Percentiles rank a stretch among this genome's conserved stretches.
Conservation (phyloP, 257 asterid species). For the Lavandula angustifolia region DNA sequence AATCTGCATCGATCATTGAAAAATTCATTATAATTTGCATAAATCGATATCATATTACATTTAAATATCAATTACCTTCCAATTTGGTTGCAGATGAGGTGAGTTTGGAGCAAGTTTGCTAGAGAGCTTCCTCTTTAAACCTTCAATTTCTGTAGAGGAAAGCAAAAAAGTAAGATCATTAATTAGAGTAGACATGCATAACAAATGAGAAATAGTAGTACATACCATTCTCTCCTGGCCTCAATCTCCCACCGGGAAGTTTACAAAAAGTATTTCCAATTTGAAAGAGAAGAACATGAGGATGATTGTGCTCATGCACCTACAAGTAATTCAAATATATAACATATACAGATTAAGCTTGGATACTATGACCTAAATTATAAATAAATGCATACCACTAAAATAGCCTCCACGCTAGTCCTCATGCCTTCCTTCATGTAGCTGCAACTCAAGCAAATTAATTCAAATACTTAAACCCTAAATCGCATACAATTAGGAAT, state of each 20-base stretch:
- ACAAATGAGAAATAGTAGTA: too few species aligned
- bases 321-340: too few species aligned
- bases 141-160: conserved; percentile 68
- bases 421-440: conserved; percentile 94
- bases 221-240: conserved; percentile 97
- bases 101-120: conserved; percentile 85
- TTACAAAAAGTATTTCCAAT: conserved; percentile 97
- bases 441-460: conserved; percentile 46
- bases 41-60: background rate
- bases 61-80: conserved; percentile 93
- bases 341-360: too few species aligned
- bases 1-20: too few species aligned
- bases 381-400: conserved; percentile 53
- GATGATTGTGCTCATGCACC: conserved; percentile 99
- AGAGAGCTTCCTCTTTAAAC: conserved; percentile 91
- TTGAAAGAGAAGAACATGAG: conserved; percentile 94
- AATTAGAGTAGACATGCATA: too few species aligned
- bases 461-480: conserved; percentile 28
- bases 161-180: too few species aligned
- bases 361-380: too few species aligned
- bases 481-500: conserved; percentile 40
- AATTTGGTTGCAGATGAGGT: conserved; percentile 68
- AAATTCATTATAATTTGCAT: too few species aligned
- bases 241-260: conserved; percentile 96
- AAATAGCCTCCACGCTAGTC: conserved; percentile 91